Evolutionary conservation across 352 stramenopile genomes (phyloP).

Genomic region (Blastocystis hominis): DNA sequence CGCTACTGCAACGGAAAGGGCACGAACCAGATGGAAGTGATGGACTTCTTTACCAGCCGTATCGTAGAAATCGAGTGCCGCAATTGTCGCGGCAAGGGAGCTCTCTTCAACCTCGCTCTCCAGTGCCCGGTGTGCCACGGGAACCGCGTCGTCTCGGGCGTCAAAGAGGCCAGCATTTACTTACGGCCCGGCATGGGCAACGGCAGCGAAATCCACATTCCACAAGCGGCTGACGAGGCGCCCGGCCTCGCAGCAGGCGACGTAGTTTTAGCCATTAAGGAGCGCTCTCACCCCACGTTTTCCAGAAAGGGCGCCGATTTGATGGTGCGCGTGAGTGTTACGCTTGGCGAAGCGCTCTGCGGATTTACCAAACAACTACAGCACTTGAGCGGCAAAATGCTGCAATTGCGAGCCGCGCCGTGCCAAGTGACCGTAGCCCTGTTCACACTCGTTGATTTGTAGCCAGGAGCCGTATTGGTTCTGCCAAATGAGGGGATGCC

Average conservation of each 20-base stretch:
- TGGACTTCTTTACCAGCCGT: conserved; percentile 93
- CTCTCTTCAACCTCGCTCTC: conserved; percentile 81
- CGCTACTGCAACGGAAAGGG: conserved; percentile 84
- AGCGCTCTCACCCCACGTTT: conserved; percentile 88
- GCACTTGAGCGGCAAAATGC: conserved; percentile 65
- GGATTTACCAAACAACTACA: conserved; percentile 68
- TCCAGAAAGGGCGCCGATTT: conserved; percentile 90
- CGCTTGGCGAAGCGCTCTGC: conserved; percentile 82
- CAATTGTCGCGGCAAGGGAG: conserved; percentile 81
- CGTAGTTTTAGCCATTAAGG: conserved; percentile 93
- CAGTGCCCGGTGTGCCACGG: conserved; percentile 80
- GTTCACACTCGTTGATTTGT: conserved; percentile 58
- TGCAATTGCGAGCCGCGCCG: conserved; percentile 55
- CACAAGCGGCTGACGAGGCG: conserved; percentile 83
- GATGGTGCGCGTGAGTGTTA: conserved; percentile 87
- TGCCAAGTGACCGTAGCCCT: conserved; percentile 59
- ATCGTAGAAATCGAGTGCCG: conserved; percentile 87
- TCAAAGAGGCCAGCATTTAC: conserved; percentile 90
- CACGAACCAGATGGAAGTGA: conserved; percentile 81
- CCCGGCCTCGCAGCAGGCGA: conserved; percentile 80
- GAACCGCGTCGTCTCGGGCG: conserved; percentile 85
- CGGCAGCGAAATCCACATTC: conserved; percentile 90
- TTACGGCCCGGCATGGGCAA: conserved; percentile 94
- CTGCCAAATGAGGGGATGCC: conserved; percentile 87
- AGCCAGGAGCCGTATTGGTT: conserved; percentile 64